Base-by-base conservation (phyloP, 257 asterid genomes). In the Rhazya stricta region DNA sequence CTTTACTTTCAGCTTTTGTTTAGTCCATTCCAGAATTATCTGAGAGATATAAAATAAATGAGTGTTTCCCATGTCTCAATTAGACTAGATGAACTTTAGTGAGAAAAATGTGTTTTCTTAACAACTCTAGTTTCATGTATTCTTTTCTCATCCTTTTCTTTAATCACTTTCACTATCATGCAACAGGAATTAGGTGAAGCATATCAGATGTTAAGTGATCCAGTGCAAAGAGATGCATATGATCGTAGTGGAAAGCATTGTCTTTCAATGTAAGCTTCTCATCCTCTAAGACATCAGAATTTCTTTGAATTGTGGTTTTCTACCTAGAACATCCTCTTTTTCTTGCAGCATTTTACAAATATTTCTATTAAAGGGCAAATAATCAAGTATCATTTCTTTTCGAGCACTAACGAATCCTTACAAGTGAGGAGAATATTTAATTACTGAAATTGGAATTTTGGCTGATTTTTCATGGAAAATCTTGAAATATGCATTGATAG, bases 161-260 rank as follows among this genome's bases (percentile, higher is more conserved):
- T 72, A 11, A 13, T 48, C 25, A 58, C 34, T 62, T 70, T 29
- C 18, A 10, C 51, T 50, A 9, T 69, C 46, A 21, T 37, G 18
- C 25, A 71, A 79, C 85, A 93, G 98, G 91, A 82, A 57, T 76
- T 90, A 68, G 97, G 97, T 46, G 98, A 91, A 86, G 98, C 98
- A 32, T 93, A 91, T 81, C 98, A 93, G 85, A 91, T 91, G 57
- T 72, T 93, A 79, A 89, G 94, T 82, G 96, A 93, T 91, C 96
- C 96, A 37, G 72, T 78, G 67, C 97, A 93, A 81, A 80, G 96
- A 81, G 91, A 90, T 32, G 77, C 90, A 25, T 91, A 93, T 76
- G 94, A 93, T 84, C 89, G 77, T 75, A 85, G 86, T 86, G 98
- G 98, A 27, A 91, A 89, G 85, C 74, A 88, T 67, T 82, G 90